Evolutionary conservation across 345 rosid species (phyloP).

Genomic region (Syzygium jambos): DNA sequence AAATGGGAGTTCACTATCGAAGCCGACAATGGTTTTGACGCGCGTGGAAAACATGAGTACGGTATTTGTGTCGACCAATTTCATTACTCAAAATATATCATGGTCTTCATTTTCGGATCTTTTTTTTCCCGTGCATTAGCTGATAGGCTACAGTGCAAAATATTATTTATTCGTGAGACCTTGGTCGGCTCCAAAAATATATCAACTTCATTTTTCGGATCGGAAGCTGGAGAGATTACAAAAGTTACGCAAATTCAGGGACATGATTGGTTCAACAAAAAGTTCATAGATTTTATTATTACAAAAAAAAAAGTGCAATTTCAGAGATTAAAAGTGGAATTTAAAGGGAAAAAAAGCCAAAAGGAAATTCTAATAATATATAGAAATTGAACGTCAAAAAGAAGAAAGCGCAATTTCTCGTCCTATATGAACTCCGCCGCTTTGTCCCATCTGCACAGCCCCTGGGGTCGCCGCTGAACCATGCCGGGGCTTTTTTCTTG

Average conservation of each 20-base stretch:
- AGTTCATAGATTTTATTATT: neutral
- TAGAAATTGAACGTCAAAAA: neutral
- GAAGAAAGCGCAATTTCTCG: neutral
- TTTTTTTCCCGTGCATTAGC: neutral
- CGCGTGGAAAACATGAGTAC: neutral
- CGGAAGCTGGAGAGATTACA: neutral
- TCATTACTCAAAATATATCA: neutral
- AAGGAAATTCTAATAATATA: neutral
- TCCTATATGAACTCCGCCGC: neutral
- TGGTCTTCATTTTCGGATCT: neutral
- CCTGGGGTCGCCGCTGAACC: neutral
- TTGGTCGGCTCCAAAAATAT: neutral
- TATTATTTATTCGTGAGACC: neutral
- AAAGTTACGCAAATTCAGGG: neutral
- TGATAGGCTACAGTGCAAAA: neutral
- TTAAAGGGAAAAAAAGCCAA: neutral
- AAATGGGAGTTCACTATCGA: neutral
- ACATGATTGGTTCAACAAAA: neutral
- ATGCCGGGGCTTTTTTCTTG: neutral
- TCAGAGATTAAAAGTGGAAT: neutral
- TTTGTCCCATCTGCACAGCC: neutral
- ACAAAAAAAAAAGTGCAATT: neutral
- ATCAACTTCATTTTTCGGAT: neutral
- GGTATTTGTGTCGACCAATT: neutral
- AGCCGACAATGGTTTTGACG: neutral